Percentiles rank a stretch among this genome's conserved stretches.
Conservation (phyloP, 2,329 filamentous ascomycete species). For the Colletotrichum spinosum region DNA sequence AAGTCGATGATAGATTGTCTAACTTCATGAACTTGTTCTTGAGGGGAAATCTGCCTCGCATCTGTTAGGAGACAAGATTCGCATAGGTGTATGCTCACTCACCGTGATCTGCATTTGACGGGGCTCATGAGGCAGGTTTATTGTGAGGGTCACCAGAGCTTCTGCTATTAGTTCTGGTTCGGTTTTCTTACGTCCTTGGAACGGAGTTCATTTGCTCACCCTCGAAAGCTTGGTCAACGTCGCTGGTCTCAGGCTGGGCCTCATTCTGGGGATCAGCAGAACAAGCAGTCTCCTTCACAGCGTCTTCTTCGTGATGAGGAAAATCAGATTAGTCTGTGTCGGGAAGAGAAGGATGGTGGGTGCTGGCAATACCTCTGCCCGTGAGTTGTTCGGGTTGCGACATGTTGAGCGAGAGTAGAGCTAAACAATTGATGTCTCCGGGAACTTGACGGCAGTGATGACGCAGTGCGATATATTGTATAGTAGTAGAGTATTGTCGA, state of each 20-base stretch:
- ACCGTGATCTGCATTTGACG: conserved; percentile 89
- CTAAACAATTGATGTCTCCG: background rate
- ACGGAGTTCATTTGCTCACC: conserved; percentile 8
- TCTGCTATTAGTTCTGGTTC: conserved; percentile 37
- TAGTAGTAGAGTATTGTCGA: too few species aligned
- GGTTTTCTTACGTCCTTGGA: background rate
- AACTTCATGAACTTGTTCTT: conserved; percentile 98
- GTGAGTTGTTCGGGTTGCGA: conserved; percentile 31
- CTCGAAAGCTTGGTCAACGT: conserved; percentile 33
- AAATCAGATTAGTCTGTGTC: conserved; percentile 22
- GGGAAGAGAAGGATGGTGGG: background rate
- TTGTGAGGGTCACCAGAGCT: conserved; percentile 73
- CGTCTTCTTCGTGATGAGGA: conserved; percentile 19
- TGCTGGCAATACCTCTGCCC: conserved; percentile 31
- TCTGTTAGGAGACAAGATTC: conserved; percentile 24
- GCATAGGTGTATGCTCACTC: conserved; percentile 44
- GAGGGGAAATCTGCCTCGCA: conserved; percentile 77
- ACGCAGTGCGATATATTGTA: background rate
- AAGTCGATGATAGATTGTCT: conserved; percentile 96
- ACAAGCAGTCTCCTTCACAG: conserved; percentile 22
- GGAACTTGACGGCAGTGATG: background rate
- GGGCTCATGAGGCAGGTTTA: conserved; percentile 84
- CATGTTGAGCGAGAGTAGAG: conserved; percentile 8
- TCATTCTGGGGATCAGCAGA: conserved; percentile 17
- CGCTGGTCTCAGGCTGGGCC: conserved; percentile 12